phyloP scores from a whole-genome alignment of 768 basidiomycete species.

The Imleria badia region DNA sequence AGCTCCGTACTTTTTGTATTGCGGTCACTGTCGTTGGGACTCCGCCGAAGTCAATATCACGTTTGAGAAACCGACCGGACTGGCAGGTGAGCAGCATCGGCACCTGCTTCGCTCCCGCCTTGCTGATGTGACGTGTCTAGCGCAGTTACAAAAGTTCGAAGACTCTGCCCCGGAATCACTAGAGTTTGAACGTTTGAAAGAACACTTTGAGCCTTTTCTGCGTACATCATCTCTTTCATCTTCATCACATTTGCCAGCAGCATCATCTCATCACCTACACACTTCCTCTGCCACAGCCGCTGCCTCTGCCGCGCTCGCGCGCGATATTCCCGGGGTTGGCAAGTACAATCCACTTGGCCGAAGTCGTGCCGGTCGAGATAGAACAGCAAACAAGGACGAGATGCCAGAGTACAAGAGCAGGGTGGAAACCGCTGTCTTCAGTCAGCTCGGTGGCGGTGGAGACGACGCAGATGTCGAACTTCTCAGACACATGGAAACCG shows the following conservation, averaged over 20 bases:
- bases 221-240: conserved; percentile 77
- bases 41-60: conserved; percentile 87
- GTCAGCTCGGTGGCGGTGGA: conserved; percentile 53
- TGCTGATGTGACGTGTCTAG: conserved; percentile 39
- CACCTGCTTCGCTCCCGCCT: not conserved
- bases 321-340: conserved; percentile 80
- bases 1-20: conserved; percentile 88
- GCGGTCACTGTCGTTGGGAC: conserved; percentile 94
- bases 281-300: conserved; percentile 84
- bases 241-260: conserved; percentile 53
- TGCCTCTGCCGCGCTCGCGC: conserved; percentile 83
- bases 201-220: conserved; percentile 95
- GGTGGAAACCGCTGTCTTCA: conserved; percentile 59
- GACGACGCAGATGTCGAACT: conserved; percentile 72
- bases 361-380: conserved; percentile 53
- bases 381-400: conserved; percentile 70
- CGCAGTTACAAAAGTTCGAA: conserved; percentile 88
- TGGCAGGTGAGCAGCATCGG: conserved; percentile 64
- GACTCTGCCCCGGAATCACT: conserved; percentile 80
- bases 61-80: conserved; percentile 95
- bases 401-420: conserved; percentile 75
- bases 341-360: conserved; percentile 69
- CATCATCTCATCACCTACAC: conserved; percentile 68
- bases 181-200: conserved; percentile 93
- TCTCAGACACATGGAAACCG: conserved; percentile 59